Conservation (phyloP, 2,329 filamentous ascomycete species). For the Tympanopsis confertula region DNA sequence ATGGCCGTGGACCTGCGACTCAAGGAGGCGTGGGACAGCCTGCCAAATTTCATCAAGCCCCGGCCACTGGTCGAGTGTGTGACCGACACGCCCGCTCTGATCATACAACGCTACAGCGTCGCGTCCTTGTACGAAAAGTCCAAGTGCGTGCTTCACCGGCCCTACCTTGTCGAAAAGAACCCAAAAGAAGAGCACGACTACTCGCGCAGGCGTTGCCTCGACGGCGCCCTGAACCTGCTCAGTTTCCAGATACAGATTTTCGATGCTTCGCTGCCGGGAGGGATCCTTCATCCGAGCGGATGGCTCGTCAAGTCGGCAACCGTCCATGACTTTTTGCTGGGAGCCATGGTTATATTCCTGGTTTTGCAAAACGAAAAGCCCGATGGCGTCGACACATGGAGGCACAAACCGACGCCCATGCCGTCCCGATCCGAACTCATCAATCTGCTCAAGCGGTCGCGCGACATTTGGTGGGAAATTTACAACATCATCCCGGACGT, state of each 20-base stretch:
- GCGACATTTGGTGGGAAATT: conserved; percentile 30
- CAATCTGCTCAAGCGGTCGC: conserved; percentile 26
- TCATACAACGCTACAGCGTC: conserved; percentile 42
- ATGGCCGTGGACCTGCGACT: conserved; percentile 32
- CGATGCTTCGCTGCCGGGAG: conserved; percentile 37
- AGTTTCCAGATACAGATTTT: conserved; percentile 33
- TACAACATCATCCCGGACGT: conserved; percentile 23
- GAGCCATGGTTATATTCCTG: conserved; percentile 47
- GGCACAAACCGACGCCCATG: conserved; percentile 14
- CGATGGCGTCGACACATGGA: conserved; percentile 20
- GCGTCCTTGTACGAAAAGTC: conserved; percentile 40
- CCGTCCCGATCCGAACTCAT: conserved; percentile 26
- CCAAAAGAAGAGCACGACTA: conserved; percentile 33
- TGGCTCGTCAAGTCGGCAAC: conserved; percentile 47
- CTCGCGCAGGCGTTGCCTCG: conserved; percentile 36
- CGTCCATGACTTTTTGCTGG: conserved; percentile 49
- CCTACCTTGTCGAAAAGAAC: conserved; percentile 32
- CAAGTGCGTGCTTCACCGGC: conserved; percentile 41
- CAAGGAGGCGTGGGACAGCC: conserved; percentile 27
- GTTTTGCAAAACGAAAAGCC: conserved; percentile 29
- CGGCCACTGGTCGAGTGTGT: conserved; percentile 34
- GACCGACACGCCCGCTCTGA: conserved; percentile 29
- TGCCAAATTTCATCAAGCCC: conserved; percentile 36
- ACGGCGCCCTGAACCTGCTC: conserved; percentile 34
- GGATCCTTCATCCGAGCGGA: conserved; percentile 34